phyloP scores from a whole-genome alignment of 2,329 filamentous ascomycete species.

The Lithohypha guttulata region DNA sequence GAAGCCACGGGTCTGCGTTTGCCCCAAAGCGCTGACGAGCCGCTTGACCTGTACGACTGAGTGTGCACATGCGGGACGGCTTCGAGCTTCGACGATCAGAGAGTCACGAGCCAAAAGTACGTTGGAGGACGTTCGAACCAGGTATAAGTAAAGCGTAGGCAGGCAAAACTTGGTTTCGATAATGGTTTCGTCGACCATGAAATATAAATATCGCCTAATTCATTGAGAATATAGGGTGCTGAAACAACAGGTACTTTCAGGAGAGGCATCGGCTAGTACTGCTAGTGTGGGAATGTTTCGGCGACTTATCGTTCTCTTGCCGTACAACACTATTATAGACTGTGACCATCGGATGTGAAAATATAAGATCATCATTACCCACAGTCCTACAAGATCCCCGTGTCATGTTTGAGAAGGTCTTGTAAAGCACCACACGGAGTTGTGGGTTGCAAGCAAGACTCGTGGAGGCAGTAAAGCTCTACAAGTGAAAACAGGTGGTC shows the following conservation, averaged over 20 bases:
- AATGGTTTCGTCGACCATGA: background rate
- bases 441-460: background rate
- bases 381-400: too few species aligned
- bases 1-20: conserved; percentile 1
- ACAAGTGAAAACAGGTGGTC: too few species aligned
- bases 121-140: background rate
- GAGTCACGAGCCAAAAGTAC: conserved; percentile 2
- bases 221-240: conserved; percentile 1
- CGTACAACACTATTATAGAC: too few species aligned
- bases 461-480: background rate
- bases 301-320: too few species aligned
- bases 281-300: too few species aligned
- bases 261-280: too few species aligned
- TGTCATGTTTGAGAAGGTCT: background rate
- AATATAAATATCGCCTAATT: conserved; percentile 1
- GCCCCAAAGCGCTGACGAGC: conserved; percentile 5
- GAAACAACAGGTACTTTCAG: conserved; percentile 2
- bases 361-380: too few species aligned
- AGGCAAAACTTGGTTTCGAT: conserved; percentile 1
- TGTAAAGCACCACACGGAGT: conserved; percentile 1
- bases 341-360: too few species aligned
- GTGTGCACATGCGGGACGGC: background rate
- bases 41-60: conserved; percentile 4
- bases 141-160: background rate
- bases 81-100: background rate